A percentile compares a stretch with the other conserved stretches of the same genome.
Evolutionary conservation across 2,329 filamentous ascomycete species (phyloP).

Genomic region (Stagonosporopsis vannaccii): DNA sequence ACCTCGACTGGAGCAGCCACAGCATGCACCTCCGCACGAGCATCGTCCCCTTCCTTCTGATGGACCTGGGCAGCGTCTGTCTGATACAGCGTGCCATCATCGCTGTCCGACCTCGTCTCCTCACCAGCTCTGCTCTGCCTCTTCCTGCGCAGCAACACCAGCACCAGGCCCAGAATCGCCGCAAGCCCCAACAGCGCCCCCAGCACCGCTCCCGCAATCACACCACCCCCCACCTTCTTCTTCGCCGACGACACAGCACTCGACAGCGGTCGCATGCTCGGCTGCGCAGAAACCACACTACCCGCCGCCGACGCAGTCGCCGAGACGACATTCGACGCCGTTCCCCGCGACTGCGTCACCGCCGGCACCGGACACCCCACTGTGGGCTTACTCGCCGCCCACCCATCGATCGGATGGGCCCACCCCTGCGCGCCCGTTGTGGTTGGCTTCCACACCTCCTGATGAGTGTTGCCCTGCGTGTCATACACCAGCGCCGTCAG

Average conservation of each 20-base stretch:
- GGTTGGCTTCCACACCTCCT: slow-evolving; percentile 4
- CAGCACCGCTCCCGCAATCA: slow-evolving; percentile 10
- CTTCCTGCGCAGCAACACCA: background rate
- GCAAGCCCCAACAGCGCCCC: slow-evolving; percentile 4
- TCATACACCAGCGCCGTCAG: slow-evolving; percentile 15
- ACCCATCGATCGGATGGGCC: slow-evolving; percentile 21
- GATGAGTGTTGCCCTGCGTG: background rate
- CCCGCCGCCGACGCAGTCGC: too few relatives aligned
- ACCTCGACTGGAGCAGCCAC: background rate
- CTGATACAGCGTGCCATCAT: background rate
- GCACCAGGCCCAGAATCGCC: background rate
- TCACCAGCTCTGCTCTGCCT: background rate
- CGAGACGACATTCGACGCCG: background rate
- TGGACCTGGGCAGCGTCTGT: background rate
- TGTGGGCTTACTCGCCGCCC: background rate
- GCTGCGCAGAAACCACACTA: background rate
- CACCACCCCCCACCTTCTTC: slow-evolving; percentile 1
- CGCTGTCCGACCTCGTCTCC: background rate
- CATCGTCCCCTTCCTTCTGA: background rate
- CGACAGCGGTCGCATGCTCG: background rate
- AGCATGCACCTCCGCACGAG: background rate
- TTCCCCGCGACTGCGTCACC: background rate
- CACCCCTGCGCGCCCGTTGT: slow-evolving; percentile 15
- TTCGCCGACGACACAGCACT: background rate
- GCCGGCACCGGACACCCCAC: slow-evolving; percentile 5